Conservation (phyloP, 768 basidiomycete species). For the Tulasnella calospora region DNA sequence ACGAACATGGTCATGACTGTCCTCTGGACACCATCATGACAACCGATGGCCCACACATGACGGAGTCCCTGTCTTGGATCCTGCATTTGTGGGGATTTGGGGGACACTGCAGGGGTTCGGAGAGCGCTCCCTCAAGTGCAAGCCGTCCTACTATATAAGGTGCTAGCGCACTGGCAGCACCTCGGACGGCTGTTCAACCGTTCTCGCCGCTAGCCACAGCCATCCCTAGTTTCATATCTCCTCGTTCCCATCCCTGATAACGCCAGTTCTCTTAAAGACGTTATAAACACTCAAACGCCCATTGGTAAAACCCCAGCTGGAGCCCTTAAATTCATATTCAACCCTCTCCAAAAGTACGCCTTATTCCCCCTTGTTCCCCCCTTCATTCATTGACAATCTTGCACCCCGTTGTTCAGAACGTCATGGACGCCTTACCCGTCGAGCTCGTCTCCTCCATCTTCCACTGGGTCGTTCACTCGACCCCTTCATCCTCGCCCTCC, state of each 20-base stretch:
- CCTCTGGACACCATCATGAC: background rate
- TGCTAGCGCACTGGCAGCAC: background rate
- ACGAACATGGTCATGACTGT: background rate
- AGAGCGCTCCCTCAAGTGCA: background rate
- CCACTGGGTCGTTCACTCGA: background rate
- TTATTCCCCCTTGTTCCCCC: background rate
- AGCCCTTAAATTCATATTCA: background rate
- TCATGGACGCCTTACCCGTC: conserved; percentile 6
- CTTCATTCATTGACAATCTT: background rate
- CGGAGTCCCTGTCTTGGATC: background rate
- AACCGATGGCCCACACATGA: background rate
- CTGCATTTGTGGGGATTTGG: background rate
- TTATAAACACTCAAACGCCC: background rate
- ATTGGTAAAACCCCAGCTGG: background rate
- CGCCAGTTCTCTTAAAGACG: background rate
- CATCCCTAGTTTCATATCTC: background rate
- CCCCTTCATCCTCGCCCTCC: background rate
- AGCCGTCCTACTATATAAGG: background rate
- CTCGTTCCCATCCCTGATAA: background rate
- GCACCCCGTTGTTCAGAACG: background rate
- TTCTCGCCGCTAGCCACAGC: background rate
- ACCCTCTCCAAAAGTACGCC: background rate
- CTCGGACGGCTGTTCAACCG: background rate
- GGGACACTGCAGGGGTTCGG: background rate
- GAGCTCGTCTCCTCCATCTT: conserved; percentile 14